Evolutionary conservation across 805 yeast genomes (phyloP).

Genomic region (Ascoidea tarda): DNA sequence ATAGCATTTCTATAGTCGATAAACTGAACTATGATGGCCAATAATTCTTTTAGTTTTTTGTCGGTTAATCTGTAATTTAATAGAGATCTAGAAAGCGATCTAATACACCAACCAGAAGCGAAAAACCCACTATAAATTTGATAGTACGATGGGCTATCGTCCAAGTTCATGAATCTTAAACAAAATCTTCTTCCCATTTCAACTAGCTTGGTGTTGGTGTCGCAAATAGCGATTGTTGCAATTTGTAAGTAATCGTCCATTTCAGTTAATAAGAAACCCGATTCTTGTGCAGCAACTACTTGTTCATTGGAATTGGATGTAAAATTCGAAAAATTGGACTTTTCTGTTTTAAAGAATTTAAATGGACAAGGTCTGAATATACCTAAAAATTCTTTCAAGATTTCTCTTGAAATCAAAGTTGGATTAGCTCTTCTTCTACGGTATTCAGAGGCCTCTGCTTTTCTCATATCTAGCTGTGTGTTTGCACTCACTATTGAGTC

Average conservation of each 20-base stretch:
- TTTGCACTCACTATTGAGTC: neutral
- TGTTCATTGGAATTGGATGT: constrained; percentile 4
- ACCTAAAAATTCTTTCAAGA: constrained; percentile 7
- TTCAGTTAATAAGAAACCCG: constrained; percentile 3
- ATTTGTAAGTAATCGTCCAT: constrained; percentile 7
- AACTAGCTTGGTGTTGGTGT: constrained; percentile 6
- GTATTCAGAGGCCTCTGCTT: constrained; percentile 5
- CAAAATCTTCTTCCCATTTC: constrained; percentile 6
- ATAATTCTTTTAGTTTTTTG: constrained; percentile 4
- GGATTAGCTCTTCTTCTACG: constrained; percentile 5
- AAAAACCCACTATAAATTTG: constrained; percentile 6
- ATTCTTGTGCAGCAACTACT: constrained; percentile 1
- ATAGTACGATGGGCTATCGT: neutral
- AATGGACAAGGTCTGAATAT: constrained; percentile 4
- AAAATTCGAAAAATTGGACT: neutral
- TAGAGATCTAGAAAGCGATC: neutral
- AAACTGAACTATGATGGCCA: constrained; percentile 6
- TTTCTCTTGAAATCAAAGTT: constrained; percentile 9
- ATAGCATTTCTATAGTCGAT: constrained; percentile 3
- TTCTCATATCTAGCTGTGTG: neutral
- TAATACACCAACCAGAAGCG: constrained; percentile 2
- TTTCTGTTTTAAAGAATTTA: constrained; percentile 6
- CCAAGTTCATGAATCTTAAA: constrained; percentile 6
- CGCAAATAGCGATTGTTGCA: constrained; percentile 6
- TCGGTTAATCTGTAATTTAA: constrained; percentile 4